Evolutionary conservation across 202 grass and related monocot genomes (phyloP), one percentile per base, ranked within the genome.

Genomic region (Cymbopogon flexuosus): DNA sequence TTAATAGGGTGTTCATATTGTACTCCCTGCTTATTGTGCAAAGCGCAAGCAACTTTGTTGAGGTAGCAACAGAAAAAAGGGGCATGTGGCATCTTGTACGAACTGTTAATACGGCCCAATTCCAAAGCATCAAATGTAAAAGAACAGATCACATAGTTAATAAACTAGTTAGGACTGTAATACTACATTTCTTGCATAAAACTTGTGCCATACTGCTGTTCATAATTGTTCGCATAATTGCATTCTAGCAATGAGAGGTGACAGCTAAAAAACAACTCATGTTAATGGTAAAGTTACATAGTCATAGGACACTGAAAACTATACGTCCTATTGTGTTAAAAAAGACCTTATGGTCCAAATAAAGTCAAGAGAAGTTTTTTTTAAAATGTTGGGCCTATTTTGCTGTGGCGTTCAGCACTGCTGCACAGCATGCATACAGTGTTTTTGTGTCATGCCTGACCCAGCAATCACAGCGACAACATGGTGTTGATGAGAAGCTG

Each of bases 181-280:
- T 13, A 39, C 27, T 51, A 41, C 61, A 14, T 76, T 69, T 15
- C 57, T 70, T 77, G 56, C 65, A 65, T 57, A 70, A 60, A 51
- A 79, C 21, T 23, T 56, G 62, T 10, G 14, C 5, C 18, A 10
- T 10, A 6, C 5, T 6, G 21, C 19, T 54, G 2, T 7, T 8
- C 27, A 47, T 80, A 40, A 45, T 81, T 68, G 51, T 40, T 69
- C 30, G 31, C 12, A 82, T 56, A 45, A 40, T 72, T 1, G 10
- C 56, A 57, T 43, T 72, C 76, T 71, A 70, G 12, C 21, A 21
- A 15, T 41, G 30, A 54, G 30, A 72, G 37, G 60, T 47, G 46
- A 73, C 8, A 23, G 5, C 33, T 36, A 78, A 36, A 41, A 36
- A 23, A 27, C 19, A 79, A 8, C 59, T 56, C 47, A 72, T 72